phyloP scores from a whole-genome alignment of 106 monocot species.

The Dendrobium chrysotoxum region DNA sequence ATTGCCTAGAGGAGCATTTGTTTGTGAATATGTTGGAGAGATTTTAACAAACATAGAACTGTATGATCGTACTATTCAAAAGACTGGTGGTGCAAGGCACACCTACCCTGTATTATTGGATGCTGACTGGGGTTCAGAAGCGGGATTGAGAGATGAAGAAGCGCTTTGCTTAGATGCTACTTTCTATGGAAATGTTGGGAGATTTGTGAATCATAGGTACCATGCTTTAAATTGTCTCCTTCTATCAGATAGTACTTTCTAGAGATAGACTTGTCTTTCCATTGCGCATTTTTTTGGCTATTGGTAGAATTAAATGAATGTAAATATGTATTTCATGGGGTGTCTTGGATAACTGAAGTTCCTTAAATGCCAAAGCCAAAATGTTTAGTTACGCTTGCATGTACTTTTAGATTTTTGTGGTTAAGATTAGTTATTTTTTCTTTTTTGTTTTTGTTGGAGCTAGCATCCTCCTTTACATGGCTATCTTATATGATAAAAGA shows the following conservation, averaged over 20 bases:
- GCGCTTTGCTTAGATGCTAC: conserved; percentile 94
- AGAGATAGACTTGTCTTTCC: not conserved
- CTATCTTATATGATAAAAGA: not conserved
- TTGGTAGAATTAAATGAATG: not conserved
- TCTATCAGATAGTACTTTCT: not conserved
- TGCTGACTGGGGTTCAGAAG: conserved; percentile 87
- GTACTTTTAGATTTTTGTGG: not conserved
- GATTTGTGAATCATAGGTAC: conserved; percentile 96
- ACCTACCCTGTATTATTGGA: conserved; percentile 79
- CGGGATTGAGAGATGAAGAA: conserved; percentile 86
- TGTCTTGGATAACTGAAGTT: not conserved
- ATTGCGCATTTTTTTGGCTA: not conserved
- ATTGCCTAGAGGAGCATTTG: conserved; percentile 75
- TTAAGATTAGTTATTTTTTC: not conserved
- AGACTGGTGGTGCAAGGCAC: conserved; percentile 46
- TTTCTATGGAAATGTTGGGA: conserved; percentile 86
- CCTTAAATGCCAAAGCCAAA: not conserved
- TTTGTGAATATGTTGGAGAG: conserved; percentile 94
- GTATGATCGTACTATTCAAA: conserved; percentile 62
- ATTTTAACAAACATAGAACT: conserved; percentile 80
- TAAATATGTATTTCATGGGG: not conserved
- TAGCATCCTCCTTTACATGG: not conserved
- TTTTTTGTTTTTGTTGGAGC: not conserved
- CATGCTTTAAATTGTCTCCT: not conserved
- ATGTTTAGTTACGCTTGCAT: not conserved